These are phyloP conservation scores for Cyclotella baltica DNA, from an alignment of 108 stramenopile species.

Conservation along the genomic window DNA sequence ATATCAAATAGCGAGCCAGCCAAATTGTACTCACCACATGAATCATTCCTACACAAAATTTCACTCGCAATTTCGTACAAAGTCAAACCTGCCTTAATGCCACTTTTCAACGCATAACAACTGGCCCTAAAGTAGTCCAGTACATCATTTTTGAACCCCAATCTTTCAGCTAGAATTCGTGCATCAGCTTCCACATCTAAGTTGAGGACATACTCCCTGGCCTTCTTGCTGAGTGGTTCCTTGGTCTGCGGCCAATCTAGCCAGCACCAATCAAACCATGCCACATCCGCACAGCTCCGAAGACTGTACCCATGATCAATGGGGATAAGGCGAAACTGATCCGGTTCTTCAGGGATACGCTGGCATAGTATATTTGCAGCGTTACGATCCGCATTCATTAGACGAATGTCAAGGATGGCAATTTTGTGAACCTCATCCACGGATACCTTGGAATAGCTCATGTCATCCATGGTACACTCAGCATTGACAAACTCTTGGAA, in stretches of 20 bases:
- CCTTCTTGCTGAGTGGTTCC: slow-evolving; percentile 72
- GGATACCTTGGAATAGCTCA: slow-evolving; percentile 84
- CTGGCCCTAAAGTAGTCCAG: slow-evolving; percentile 82
- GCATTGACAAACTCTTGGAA: slow-evolving; percentile 92
- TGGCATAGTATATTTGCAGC: slow-evolving; percentile 92
- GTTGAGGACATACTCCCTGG: slow-evolving; percentile 68
- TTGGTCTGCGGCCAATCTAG: slow-evolving; percentile 96
- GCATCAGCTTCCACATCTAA: slow-evolving; percentile 86
- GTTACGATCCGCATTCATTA: slow-evolving; percentile 97
- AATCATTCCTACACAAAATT: slow-evolving; percentile 86
- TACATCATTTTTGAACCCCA: slow-evolving; percentile 73
- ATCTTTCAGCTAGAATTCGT: slow-evolving; percentile 62
- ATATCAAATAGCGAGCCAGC: neutral
- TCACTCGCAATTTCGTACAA: slow-evolving; percentile 85
- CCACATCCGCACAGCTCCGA: slow-evolving; percentile 91
- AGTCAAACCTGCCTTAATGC: slow-evolving; percentile 72
- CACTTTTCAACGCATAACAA: slow-evolving; percentile 74
- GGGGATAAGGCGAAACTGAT: slow-evolving; percentile 86
- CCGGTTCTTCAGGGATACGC: slow-evolving; percentile 70
- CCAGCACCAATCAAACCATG: slow-evolving; percentile 99
- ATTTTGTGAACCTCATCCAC: slow-evolving; percentile 96
- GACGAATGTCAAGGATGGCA: slow-evolving; percentile 96
- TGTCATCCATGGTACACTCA: slow-evolving; percentile 93
- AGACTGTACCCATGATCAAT: slow-evolving; percentile 99
- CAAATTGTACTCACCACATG: slow-evolving; percentile 29